Base-by-base conservation (phyloP, 805 yeast species). In the Cyberlindnera maclurae region DNA sequence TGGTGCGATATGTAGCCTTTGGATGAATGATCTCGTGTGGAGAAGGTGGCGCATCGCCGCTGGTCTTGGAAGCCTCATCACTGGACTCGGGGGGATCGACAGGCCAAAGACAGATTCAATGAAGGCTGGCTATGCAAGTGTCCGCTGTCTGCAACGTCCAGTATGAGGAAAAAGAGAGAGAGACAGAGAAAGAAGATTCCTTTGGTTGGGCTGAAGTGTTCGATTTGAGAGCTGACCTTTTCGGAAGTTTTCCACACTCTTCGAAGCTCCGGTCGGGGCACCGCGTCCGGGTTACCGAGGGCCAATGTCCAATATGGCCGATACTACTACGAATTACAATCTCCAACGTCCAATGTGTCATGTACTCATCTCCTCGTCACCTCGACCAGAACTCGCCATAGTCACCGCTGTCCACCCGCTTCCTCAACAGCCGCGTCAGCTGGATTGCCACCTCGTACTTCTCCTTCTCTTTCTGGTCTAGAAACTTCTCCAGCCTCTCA, bases 401-500 rank as follows among this genome's bases (percentile, higher is more conserved):
- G 37, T 63, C 67, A 22, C 71, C 71, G 37, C 64, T 59, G 42
- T 65, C 65, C 24, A 66, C 64, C 40, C 65, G 57, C 34, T 56
- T 62, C 48, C 71, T 59, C 31, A 67, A 50, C 17, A 64, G 63
- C 33, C 70, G 58, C 17, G 70, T 63, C 28, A 67, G 42, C 31
- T 54, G 47, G 5, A 66, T 63, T 12, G 70, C 72, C 4, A 64
- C 50, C 30, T 67, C 72, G 46, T 67, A 66, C 44, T 62, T 63
- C 46, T 66, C 67, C 49, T 66, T 67, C 33, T 58, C 60, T 46
- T 67, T 66, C 34, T 55, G 58, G 36, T 67, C 71, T 13, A 65
- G 46, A 34, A 60, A 67, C 27, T 60, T 64, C 41, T 67, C 65
- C 30, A 67, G 42, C 45, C 58, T 61, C 13, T 43, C 52, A 20